Evolutionary conservation across 306 rosid species (phyloP).

Genomic region (Quercus robur): DNA sequence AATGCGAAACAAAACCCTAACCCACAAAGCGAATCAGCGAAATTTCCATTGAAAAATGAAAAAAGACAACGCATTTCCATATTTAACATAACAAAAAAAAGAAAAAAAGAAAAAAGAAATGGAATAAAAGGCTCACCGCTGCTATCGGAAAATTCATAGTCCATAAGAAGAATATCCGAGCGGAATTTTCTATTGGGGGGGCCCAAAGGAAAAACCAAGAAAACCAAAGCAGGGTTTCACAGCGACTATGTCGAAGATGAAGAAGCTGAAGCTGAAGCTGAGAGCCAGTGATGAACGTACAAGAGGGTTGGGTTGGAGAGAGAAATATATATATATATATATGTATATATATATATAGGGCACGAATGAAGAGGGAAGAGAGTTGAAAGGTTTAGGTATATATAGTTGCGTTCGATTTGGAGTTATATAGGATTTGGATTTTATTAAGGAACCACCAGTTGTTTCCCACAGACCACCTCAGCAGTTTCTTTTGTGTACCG

Average conservation of each 20-base stretch:
- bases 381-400: neutral
- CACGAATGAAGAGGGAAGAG: neutral
- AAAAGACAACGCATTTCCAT: neutral
- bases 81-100: no score
- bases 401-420: neutral
- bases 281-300: neutral
- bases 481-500: no score
- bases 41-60: neutral
- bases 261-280: neutral
- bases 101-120: no score
- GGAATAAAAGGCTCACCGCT: slow-evolving; percentile 33
- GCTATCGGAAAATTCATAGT: slow-evolving; percentile 20
- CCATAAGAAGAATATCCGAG: slow-evolving; percentile 16
- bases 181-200: neutral
- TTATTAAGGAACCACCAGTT: no score
- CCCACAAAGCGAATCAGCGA: slow-evolving; percentile 5
- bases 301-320: neutral
- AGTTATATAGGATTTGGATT: no score
- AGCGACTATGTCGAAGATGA: neutral
- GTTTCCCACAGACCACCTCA: no score
- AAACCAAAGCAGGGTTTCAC: neutral
- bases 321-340: neutral
- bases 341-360: neutral
- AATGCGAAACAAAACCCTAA: slow-evolving; percentile 19
- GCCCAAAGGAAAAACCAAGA: neutral